Evolutionary conservation across 2,329 filamentous ascomycete species (phyloP).

Genomic region (Fusarium poae): DNA sequence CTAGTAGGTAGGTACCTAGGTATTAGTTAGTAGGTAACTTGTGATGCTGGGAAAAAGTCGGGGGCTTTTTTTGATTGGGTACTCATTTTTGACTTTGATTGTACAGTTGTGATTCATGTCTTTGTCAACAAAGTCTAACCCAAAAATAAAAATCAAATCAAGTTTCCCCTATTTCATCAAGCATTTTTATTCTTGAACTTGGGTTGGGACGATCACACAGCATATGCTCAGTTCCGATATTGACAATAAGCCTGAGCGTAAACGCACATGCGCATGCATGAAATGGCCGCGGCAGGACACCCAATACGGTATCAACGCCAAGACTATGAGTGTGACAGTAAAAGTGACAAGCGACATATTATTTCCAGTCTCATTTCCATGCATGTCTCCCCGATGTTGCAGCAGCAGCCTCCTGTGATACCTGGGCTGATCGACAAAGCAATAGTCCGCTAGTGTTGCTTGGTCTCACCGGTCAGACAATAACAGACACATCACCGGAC

Average conservation of each 20-base stretch:
- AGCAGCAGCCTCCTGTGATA: constrained; percentile 23
- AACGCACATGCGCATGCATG: not conserved
- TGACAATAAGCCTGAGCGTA: not conserved
- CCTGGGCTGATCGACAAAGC: constrained; percentile 15
- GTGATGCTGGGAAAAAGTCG: not conserved
- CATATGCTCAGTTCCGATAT: not conserved
- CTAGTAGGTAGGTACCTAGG: too few species aligned
- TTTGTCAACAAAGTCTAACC: not conserved
- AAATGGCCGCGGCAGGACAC: constrained; percentile 22
- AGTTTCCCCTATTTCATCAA: not conserved
- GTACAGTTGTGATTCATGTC: not conserved
- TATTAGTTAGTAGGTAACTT: too few species aligned
- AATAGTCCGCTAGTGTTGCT: not conserved
- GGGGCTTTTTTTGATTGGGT: not conserved
- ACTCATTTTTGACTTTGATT: not conserved
- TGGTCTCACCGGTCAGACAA: constrained; percentile 1
- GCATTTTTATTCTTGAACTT: not conserved
- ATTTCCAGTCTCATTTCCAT: constrained; percentile 43
- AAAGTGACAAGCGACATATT: constrained; percentile 30
- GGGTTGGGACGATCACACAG: not conserved
- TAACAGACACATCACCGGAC: constrained; percentile 2
- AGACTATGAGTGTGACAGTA: constrained; percentile 7
- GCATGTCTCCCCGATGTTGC: constrained; percentile 29
- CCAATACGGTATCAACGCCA: constrained; percentile 30
- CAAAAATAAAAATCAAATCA: not conserved